phyloP scores from a whole-genome alignment of 805 yeast species.

The Candida corydali region DNA sequence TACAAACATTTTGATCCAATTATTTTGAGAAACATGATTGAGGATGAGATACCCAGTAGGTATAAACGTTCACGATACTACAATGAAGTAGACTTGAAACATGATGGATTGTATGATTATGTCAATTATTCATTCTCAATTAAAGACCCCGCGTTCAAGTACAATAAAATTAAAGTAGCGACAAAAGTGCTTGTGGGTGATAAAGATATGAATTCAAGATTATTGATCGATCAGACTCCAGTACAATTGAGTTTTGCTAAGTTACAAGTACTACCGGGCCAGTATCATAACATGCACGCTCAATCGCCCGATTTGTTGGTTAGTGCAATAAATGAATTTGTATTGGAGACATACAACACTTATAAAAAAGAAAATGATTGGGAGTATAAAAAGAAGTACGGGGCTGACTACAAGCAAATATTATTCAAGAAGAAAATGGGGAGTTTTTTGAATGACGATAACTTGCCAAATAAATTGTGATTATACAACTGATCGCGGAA shows the following conservation, averaged over 20 bases:
- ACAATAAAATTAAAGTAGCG: constrained; percentile 11
- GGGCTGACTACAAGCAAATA: constrained; percentile 8
- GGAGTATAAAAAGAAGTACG: constrained; percentile 8
- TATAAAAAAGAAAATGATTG: constrained; percentile 6
- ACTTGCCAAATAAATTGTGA: constrained; percentile 7
- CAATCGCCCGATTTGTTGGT: constrained; percentile 13
- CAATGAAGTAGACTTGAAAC: constrained; percentile 11
- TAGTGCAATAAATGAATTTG: constrained; percentile 4
- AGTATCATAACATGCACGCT: constrained; percentile 14
- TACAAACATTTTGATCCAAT: constrained; percentile 12
- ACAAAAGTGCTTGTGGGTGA: constrained; percentile 12
- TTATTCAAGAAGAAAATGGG: constrained; percentile 5
- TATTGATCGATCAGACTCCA: neutral
- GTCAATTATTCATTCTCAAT: constrained; percentile 11
- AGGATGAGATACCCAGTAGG: constrained; percentile 13
- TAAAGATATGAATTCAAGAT: constrained; percentile 8
- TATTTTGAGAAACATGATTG: constrained; percentile 14
- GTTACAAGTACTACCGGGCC: constrained; percentile 6
- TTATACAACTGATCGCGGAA: neutral
- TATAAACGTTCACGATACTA: constrained; percentile 7
- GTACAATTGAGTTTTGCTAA: constrained; percentile 5
- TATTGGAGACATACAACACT: constrained; percentile 5
- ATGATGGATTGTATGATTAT: constrained; percentile 11
- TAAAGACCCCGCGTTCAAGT: constrained; percentile 1
- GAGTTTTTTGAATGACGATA: constrained; percentile 3